Base-by-base conservation (phyloP, 1,284 basidiomycete species). In the Sporisorium exsertum region DNA sequence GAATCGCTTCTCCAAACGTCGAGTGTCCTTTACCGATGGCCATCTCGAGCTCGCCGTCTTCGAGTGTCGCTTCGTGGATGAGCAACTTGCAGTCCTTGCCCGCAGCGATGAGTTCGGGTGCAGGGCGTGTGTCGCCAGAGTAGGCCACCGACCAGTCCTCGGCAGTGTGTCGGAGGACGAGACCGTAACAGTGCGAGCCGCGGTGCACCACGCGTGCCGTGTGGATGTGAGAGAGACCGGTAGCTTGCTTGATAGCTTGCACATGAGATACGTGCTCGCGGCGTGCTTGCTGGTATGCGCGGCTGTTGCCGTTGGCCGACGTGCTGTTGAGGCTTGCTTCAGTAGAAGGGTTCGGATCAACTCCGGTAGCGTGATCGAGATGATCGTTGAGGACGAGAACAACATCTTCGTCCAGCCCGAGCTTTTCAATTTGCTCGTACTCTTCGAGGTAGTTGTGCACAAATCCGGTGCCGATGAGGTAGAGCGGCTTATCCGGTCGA, bases 31-130 rank as follows among this genome's bases (percentile, higher is more conserved):
- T 97, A 47, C 87, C 86, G 2, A 83, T 84, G 0, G 95, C 95
- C 86, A 93, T 87, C 16, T 89, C 88, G 0, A 53, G 71, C 61
- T 83, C 66, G 63, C 91, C 90, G 74, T 94, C 91, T 4, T 90
- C 91, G 88, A 97, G 91, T 3, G 94, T 94, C 0, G 95, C 94
- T 86, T 98, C 95, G 83, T 98, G 95, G 49, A 98, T 95, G 37
- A 98, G 88, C 7, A 98, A 85, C 0, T 93, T 94, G 0, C 92
- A 91, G 58, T 88, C 87, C 54, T 88, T 81, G 0, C 92, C 94
- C 0, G 90, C 91, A 43, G 88, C 84, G 26, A 92, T 90, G 5
- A 98, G 88, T 22, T 88, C 88, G 3, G 91, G 87, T 20, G 91
- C 90, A 0, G 95, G 95, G 84, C 90, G 89, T 0, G 95, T 97